Conservation (phyloP, 805 yeast species). For the Saccharomycopsis microspora region DNA sequence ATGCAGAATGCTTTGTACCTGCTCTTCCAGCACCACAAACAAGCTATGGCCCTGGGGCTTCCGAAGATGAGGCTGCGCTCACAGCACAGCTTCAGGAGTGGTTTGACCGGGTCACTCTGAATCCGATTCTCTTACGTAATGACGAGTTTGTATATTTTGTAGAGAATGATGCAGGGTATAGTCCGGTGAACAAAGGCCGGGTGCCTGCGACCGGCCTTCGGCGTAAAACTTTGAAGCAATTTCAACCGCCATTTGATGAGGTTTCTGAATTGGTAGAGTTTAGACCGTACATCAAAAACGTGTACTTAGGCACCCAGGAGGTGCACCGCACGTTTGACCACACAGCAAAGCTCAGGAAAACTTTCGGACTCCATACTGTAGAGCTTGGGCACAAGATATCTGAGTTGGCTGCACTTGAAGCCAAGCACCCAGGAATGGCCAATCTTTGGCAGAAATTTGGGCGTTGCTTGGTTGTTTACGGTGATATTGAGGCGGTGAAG, state of each 20-base stretch:
- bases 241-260: slow-evolving; percentile 86
- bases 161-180: slow-evolving; percentile 58
- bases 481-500: slow-evolving; percentile 66
- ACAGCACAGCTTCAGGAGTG: slow-evolving; percentile 62
- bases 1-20: slow-evolving; percentile 89
- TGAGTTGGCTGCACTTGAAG: slow-evolving; percentile 34
- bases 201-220: slow-evolving; percentile 77
- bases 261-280: slow-evolving; percentile 70
- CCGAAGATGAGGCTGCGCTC: slow-evolving; percentile 60
- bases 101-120: slow-evolving; percentile 63
- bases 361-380: slow-evolving; percentile 45
- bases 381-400: slow-evolving; percentile 33
- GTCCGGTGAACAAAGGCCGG: slow-evolving; percentile 39
- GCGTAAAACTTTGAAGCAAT: slow-evolving; percentile 83
- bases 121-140: slow-evolving; percentile 75
- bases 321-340: slow-evolving; percentile 45
- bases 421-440: slow-evolving; percentile 57
- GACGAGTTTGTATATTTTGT: slow-evolving; percentile 81
- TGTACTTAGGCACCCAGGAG: slow-evolving; percentile 48
- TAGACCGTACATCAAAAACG: slow-evolving; percentile 74
- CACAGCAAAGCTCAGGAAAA: slow-evolving; percentile 32
- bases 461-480: slow-evolving; percentile 53
- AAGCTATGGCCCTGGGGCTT: slow-evolving; percentile 73
- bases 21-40: slow-evolving; percentile 69
- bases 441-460: slow-evolving; percentile 70